Conservation (phyloP, 148 eudicot genomes). For the Rhododendron simsii region DNA sequence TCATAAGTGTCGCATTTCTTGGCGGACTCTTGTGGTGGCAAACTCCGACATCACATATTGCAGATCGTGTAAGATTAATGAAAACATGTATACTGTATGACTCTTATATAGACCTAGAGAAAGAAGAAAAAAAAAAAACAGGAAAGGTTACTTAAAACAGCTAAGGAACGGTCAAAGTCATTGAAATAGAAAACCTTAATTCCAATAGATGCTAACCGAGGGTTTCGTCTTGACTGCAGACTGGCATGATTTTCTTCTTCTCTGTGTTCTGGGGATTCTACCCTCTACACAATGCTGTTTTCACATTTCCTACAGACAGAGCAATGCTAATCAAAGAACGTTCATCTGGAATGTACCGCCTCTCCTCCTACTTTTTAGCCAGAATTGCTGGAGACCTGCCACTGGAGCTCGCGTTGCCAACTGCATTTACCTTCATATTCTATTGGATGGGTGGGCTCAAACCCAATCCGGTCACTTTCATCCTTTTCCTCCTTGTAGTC, state of each 20-base stretch:
- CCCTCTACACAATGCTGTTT: constrained; percentile 90
- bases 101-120: not conserved
- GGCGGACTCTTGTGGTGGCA: constrained; percentile 99
- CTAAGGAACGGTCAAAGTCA: not conserved
- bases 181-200: not conserved
- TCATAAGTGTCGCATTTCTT: constrained; percentile 82
- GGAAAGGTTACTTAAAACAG: not conserved
- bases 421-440: constrained; percentile 84
- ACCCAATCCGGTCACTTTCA: constrained; percentile 60
- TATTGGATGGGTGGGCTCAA: constrained; percentile 98
- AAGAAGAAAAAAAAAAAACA: not conserved
- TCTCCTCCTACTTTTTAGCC: constrained; percentile 88
- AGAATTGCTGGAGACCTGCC: constrained; percentile 88
- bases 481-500: constrained; percentile 69
- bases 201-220: constrained; percentile 13
- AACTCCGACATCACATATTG: constrained; percentile 86
- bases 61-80: constrained; percentile 63
- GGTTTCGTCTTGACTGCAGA: constrained; percentile 38
- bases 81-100: not conserved
- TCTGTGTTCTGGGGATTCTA: constrained; percentile 98
- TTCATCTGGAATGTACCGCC: constrained; percentile 94
- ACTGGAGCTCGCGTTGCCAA: constrained; percentile 82
- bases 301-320: constrained; percentile 94
- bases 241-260: constrained; percentile 91
- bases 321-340: constrained; percentile 82